Evolutionary conservation across 2,329 filamentous ascomycete genomes (phyloP).

Genomic region (Paraphoma chrysanthemicola): DNA sequence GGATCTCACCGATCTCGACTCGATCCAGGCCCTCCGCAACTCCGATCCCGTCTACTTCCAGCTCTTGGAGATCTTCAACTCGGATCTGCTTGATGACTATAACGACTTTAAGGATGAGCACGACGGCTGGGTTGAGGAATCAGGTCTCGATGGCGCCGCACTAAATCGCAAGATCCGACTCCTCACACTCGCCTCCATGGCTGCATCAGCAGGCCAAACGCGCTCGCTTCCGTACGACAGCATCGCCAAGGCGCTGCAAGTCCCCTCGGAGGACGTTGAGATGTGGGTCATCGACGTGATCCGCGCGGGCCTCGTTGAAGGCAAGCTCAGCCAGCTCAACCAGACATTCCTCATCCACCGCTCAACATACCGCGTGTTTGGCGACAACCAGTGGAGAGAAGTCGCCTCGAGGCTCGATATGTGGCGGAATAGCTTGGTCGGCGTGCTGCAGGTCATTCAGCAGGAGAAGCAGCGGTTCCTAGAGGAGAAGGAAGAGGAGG

Average conservation of each 20-base stretch:
- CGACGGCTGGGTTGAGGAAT: constrained; percentile 81
- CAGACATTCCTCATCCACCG: constrained; percentile 95
- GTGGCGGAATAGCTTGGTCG: constrained; percentile 83
- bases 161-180: constrained; percentile 96
- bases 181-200: constrained; percentile 88
- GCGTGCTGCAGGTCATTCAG: constrained; percentile 79
- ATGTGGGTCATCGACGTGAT: constrained; percentile 99
- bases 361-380: constrained; percentile 95
- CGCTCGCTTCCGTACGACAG: constrained; percentile 87
- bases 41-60: constrained; percentile 87
- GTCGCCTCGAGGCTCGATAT: constrained; percentile 88
- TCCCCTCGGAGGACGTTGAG: constrained; percentile 85
- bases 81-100: constrained; percentile 93
- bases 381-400: constrained; percentile 97
- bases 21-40: constrained; percentile 84
- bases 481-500: constrained; percentile 78
- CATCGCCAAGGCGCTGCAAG: constrained; percentile 84
- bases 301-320: constrained; percentile 92
- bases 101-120: constrained; percentile 95
- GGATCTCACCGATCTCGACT: constrained; percentile 72
- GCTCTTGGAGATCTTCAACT: constrained; percentile 92
- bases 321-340: constrained; percentile 92
- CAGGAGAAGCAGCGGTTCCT: constrained; percentile 82
- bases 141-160: constrained; percentile 72
- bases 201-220: constrained; percentile 76